Base-by-base conservation (phyloP, 1,284 basidiomycete genomes). In the Ganoderma sinense region DNA sequence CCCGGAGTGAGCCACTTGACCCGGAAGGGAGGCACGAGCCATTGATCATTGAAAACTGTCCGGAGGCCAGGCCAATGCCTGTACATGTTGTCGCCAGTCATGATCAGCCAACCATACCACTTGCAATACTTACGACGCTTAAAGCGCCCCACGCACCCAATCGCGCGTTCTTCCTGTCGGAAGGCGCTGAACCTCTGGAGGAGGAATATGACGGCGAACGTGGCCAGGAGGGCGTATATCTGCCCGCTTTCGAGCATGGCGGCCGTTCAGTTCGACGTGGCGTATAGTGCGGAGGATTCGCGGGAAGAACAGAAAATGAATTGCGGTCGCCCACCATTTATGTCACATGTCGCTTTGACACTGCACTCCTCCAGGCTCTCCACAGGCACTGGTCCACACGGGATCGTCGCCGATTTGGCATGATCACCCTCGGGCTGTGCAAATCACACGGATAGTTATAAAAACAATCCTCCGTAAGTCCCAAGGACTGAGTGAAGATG, bases 11-110 rank as follows among this genome's bases (percentile, higher is more conserved):
- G 45, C 48, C 71, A 69, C 14, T 69, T 75, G 7, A 73, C 74
- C 29, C 70, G 68, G 61, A 69, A 70, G 40, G 68, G 70, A 23
- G 76, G 56, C 33, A 70, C 43, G 31, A 73, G 48, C 62, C 64
- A 72, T 26, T 61, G 58, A 23, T 69, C 66, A 31, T 31, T 66
- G 40, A 77, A 71, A 18, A 75, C 33, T 39, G 72, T 73, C 48
- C 75, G 74, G 64, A 73, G 70, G 23, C 75, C 75, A 6, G 74
- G 75, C 68, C 70, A 73, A 69, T 74, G 41, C 41, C 75, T 76
- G 64, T 31, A 29, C 14, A 31, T 31, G 33, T 33, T 8, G 11
- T 31, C 20, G 7, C 56, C 13, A 10, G 56, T 31, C n/a, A n/a
- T n/a, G n/a, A n/a, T n/a, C 18, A 31, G 16, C 56, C 43, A 20